Conservation (phyloP, 441 rosid genomes). For the Adansonia grandidieri region DNA sequence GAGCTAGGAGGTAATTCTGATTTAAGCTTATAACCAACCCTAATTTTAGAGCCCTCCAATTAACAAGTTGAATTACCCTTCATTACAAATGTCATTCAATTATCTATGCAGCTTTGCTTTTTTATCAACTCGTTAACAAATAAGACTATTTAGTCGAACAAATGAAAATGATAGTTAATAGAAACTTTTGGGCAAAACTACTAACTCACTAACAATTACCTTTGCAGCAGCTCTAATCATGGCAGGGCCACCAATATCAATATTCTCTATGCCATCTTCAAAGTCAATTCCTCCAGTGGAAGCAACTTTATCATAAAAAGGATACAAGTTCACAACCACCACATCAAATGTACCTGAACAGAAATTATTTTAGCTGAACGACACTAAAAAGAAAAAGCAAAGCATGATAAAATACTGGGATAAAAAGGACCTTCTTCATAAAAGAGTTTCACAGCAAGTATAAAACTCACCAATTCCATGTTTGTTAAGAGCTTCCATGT, state of each 20-base stretch:
- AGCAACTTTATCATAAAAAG: conserved; percentile 82
- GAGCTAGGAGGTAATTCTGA: not conserved
- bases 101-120: not conserved
- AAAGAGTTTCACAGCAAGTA: not conserved
- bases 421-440: not conserved
- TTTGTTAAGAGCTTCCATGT: conserved; percentile 80
- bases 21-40: not conserved
- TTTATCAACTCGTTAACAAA: not conserved
- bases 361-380: conserved; percentile 16
- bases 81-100: not conserved
- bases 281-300: conserved; percentile 59
- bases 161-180: not conserved
- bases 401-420: not conserved
- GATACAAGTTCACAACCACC: conserved; percentile 89
- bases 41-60: not conserved
- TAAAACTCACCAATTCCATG: conserved; percentile 75
- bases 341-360: conserved; percentile 78
- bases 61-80: not conserved
- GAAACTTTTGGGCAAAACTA: not conserved
- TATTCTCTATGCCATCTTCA: conserved; percentile 91
- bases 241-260: conserved; percentile 93
- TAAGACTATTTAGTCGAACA: not conserved
- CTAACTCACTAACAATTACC: conserved; percentile 41
- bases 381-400: not conserved
- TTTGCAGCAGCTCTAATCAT: conserved; percentile 97